Conservation (phyloP, 2,329 filamentous ascomycete genomes). For the Fusarium sp. region DNA sequence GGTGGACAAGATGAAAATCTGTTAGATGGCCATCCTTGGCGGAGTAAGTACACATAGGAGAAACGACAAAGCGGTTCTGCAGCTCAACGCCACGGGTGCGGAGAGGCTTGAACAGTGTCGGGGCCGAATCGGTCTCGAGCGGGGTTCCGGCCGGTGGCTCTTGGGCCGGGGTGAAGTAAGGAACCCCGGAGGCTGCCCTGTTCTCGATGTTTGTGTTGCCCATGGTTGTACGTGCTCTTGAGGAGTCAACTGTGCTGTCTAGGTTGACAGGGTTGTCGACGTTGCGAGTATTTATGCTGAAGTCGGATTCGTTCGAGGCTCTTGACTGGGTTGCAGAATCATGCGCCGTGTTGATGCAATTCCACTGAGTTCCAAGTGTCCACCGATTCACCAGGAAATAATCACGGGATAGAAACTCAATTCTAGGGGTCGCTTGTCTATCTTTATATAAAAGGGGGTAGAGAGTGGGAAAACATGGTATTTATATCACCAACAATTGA, state of each 20-base stretch:
- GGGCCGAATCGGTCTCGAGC: constrained; percentile 50
- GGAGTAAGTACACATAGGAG: constrained; percentile 70
- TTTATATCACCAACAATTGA: neutral
- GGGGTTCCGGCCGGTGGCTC: constrained; percentile 59
- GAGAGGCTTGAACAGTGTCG: constrained; percentile 65
- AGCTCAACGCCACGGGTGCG: constrained; percentile 61
- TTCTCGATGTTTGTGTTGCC: constrained; percentile 38
- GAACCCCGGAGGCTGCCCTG: constrained; percentile 54
- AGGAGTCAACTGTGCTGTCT: neutral
- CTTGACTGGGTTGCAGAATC: neutral
- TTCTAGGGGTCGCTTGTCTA: neutral
- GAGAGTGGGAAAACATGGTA: neutral
- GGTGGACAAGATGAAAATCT: constrained; percentile 82
- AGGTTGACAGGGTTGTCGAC: neutral
- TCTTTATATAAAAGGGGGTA: neutral
- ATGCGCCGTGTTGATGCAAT: constrained; percentile 2
- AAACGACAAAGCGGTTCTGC: constrained; percentile 65
- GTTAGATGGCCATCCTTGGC: constrained; percentile 73
- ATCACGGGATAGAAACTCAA: neutral
- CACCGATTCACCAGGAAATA: neutral
- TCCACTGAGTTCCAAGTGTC: neutral
- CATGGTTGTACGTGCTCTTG: constrained; percentile 14
- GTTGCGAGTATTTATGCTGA: constrained; percentile 12
- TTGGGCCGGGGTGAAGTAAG: constrained; percentile 65
- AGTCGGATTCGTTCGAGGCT: neutral